Evolutionary conservation across 31 red algal genomes (phyloP), one percentile per base, ranked within the genome.

Genomic region (Porphyra umbilicalis): DNA sequence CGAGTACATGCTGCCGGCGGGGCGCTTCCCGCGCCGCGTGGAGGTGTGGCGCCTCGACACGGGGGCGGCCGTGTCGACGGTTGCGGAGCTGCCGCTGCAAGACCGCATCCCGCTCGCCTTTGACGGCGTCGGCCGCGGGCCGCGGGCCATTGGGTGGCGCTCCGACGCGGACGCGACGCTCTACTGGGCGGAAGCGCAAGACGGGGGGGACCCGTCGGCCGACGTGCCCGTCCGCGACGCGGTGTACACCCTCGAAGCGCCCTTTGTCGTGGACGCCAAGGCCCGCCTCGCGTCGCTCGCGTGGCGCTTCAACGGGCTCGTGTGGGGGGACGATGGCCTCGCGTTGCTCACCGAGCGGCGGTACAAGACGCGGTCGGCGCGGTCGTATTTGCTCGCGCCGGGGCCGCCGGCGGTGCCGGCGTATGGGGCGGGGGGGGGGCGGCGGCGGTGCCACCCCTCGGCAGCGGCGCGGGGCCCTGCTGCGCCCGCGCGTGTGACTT

Each of bases 151-250:
- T 81, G 90, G 91, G 39, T 98, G 96, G 96, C 82, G 96, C 81
- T 67, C 88, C 20, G 90, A 97, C 79, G 92, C 85, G 6, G 77
- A 81, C 40, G 81, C 86, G 15, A 95, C 93, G 39, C 79, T 98
- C 36, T 90, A 88, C 38, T 98, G 92, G 92, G 96, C 90, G 35
- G 90, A 98, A 82, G 92, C 96, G 36, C 93, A 91, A 74, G 96
- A 98, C 83, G 89, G 89, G 10, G 96, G 92, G 8, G 92, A 98
- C 78, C 96, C 96, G 31, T 89, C 91, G 40, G 37, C 39, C 39
- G 75, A 92, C 16, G 89, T 84, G 38, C 81, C 86, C 4, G 84
- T 95, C 85, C 85, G 96, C 33, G 96, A 98, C 46, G 91, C 89
- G 76, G 67, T 95, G 13, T 98, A 88, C 79, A 85, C 79, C 35